Base-by-base conservation (phyloP, 2,329 filamentous ascomycete species). In the Colletotrichum nymphaeae region DNA sequence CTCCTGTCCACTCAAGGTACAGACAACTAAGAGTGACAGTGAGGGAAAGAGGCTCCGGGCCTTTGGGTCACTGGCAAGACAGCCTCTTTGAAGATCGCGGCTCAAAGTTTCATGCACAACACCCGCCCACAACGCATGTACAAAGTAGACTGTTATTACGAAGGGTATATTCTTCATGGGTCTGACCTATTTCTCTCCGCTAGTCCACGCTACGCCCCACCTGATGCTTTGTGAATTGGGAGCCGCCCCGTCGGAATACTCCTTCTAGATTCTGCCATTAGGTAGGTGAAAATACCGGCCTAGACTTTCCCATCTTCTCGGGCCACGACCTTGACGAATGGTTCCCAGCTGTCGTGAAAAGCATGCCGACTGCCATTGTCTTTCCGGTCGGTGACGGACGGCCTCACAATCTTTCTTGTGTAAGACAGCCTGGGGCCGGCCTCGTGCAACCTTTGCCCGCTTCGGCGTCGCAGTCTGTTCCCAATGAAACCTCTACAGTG, bases 81-180 rank as follows among this genome's bases (percentile, higher is more conserved):
- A 46, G 42, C 42, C 19, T 30, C 46, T 55, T 55, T 22, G 24
- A n/a, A 35, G 7, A 19, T 55, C 2, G 24, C 22, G 32, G 56
- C 28, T 49, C 4, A 2, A 49, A 35, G 12, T 26, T 26, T 46
- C 24, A 30, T 30, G n/a, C 60, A 53, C 52, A 53, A 24, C 52
- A 53, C 24, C 32, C 55, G 14, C 14, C 16, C 24, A 35, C 35
- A 9, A 52, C 30, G 46, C 56, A 57, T 37, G 64, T 57, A 37
- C 32, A 32, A 53, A 7, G 32, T 28, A 30, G 63, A 28, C 24
- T 72, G 65, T 32, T 62, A 70, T 73, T 73, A 73, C 67, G 66
- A 72, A 70, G 70, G 70, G 70, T 73, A 73, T 73, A 73, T 70
- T 70, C 67, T 71, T 65, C 26, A 42, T 73, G 60, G 60, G 32